A percentile compares a stretch with the other conserved stretches of the same genome.
Conservation (phyloP, 495 filamentous ascomycete genomes). For the Clavariopsis aquatica region DNA sequence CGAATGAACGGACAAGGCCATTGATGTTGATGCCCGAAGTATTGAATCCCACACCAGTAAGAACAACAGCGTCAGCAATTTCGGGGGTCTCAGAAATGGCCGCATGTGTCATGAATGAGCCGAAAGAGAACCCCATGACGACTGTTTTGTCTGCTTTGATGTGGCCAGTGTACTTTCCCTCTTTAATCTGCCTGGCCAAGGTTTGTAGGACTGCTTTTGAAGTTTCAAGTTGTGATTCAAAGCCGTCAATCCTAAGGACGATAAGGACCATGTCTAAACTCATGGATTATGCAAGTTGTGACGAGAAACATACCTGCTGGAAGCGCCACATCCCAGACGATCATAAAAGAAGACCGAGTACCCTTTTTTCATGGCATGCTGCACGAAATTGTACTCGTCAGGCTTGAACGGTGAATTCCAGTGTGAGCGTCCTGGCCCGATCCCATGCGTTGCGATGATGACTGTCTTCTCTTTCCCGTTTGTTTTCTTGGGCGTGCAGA, state of each 20-base stretch:
- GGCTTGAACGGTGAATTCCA: conserved; percentile 37
- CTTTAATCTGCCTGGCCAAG: conserved; percentile 35
- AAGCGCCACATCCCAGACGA: conserved; percentile 32
- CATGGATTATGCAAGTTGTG: not conserved
- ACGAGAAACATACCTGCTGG: conserved; percentile 17
- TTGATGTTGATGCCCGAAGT: conserved; percentile 29
- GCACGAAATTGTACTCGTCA: conserved; percentile 36
- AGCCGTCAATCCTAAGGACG: conserved; percentile 11
- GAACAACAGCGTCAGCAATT: conserved; percentile 40
- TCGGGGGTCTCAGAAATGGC: conserved; percentile 30
- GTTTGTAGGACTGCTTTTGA: conserved; percentile 35
- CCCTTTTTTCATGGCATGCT: conserved; percentile 30
- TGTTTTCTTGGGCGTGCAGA: conserved; percentile 34
- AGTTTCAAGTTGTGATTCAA: conserved; percentile 20
- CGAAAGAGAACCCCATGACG: conserved; percentile 37
- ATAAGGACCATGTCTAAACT: not conserved
- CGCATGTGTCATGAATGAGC: conserved; percentile 29
- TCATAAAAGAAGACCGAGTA: conserved; percentile 39
- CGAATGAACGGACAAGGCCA: conserved; percentile 24
- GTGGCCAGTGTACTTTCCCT: conserved; percentile 36
- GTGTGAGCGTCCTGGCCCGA: conserved; percentile 32
- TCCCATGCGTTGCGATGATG: conserved; percentile 36
- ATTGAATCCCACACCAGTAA: conserved; percentile 41
- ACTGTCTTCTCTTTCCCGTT: conserved; percentile 34
- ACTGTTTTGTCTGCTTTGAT: conserved; percentile 25